Evolutionary conservation across 2,329 filamentous ascomycete genomes (phyloP).

Genomic region (Dactylonectria estremocensis): DNA sequence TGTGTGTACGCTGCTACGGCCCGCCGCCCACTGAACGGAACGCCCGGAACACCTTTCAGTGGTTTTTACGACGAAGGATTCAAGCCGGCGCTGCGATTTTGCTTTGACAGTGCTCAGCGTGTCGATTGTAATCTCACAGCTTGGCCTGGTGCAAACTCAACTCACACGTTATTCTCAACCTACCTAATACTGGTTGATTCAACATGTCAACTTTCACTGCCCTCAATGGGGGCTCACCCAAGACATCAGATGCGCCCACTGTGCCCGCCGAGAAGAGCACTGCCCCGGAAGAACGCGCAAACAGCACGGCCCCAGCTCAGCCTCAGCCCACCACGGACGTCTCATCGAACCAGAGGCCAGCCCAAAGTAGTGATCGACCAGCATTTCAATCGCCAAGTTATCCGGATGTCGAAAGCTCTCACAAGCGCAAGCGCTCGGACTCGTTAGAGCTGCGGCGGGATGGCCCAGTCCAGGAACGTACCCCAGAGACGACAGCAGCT

Average conservation of each 20-base stretch:
- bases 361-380: constrained; percentile 58
- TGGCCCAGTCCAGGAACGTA: constrained; percentile 50
- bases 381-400: constrained; percentile 59
- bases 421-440: constrained; percentile 80
- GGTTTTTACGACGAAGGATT: not conserved
- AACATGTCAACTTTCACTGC: constrained; percentile 68
- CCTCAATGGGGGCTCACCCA: constrained; percentile 67
- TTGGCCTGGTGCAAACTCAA: constrained; percentile 15
- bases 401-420: constrained; percentile 63
- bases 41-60: constrained; percentile 27
- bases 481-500: constrained; percentile 52
- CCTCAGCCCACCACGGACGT: constrained; percentile 47
- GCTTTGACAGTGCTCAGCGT: constrained; percentile 10
- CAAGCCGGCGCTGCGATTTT: constrained; percentile 6
- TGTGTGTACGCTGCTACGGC: constrained; percentile 23
- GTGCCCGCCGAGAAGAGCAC: constrained; percentile 50
- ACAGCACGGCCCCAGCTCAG: constrained; percentile 43
- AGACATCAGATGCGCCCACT: constrained; percentile 55
- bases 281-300: constrained; percentile 53
- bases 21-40: constrained; percentile 41
- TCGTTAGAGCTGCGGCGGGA: constrained; percentile 69
- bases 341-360: constrained; percentile 56
- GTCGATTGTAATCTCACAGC: constrained; percentile 9
- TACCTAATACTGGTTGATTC: constrained; percentile 10
- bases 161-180: constrained; percentile 8